Conservation (phyloP, 768 basidiomycete genomes). For the Tylopilus sp. region DNA sequence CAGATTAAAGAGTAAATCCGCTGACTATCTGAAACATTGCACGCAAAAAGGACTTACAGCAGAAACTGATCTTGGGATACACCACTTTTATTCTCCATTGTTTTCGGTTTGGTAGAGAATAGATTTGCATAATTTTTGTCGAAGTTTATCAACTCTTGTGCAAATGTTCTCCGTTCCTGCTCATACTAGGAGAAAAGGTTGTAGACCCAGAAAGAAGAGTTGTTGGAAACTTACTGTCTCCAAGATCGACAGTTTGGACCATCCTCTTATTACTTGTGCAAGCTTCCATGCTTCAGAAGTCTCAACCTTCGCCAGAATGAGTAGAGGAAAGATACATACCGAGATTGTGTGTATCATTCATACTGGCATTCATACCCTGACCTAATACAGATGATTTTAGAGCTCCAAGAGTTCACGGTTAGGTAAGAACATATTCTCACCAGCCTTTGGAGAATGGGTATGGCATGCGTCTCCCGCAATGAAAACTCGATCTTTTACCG, state of each 20-base stretch:
- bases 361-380: background rate
- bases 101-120: background rate
- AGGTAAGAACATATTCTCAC: constrained; percentile 27
- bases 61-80: background rate
- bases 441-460: constrained; percentile 65
- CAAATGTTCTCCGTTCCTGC: background rate
- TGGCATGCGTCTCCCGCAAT: constrained; percentile 77
- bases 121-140: background rate
- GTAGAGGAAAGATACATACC: background rate
- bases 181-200: constrained; percentile 1
- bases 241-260: background rate
- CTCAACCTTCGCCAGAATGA: background rate
- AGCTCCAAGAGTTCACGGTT: background rate
- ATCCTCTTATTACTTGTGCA: background rate
- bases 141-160: background rate
- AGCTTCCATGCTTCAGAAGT: background rate
- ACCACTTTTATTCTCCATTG: background rate
- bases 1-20: background rate
- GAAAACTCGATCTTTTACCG: constrained; percentile 61
- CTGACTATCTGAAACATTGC: background rate
- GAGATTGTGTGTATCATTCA: background rate
- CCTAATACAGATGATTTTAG: background rate
- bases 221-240: background rate
- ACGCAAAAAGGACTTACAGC: background rate
- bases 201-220: background rate